Conservation (phyloP, 1,284 basidiomycete species). For the Mycena citricolor region DNA sequence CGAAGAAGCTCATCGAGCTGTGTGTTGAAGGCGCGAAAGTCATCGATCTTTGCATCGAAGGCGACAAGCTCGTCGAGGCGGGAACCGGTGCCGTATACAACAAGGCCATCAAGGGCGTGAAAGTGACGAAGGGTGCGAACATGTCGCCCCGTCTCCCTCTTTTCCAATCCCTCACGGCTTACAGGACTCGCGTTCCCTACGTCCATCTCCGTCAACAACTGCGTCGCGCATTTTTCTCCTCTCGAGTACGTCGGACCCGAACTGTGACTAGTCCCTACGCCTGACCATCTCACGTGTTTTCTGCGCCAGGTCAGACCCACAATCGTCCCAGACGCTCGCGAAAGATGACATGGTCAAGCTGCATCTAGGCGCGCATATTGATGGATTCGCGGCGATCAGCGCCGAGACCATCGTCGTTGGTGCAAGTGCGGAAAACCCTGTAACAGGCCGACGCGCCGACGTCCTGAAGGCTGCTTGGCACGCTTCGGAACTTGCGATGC, state of each 20-base stretch:
- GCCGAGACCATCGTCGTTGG: slow-evolving; percentile 93
- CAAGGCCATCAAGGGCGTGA: slow-evolving; percentile 84
- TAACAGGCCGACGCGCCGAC: slow-evolving; percentile 86
- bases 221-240: slow-evolving; percentile 80
- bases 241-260: slow-evolving; percentile 53
- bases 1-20: slow-evolving; percentile 82
- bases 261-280: slow-evolving; percentile 19
- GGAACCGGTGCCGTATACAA: slow-evolving; percentile 87
- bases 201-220: slow-evolving; percentile 89
- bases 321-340: slow-evolving; percentile 66
- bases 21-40: slow-evolving; percentile 82
- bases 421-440: slow-evolving; percentile 68
- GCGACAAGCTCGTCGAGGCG: slow-evolving; percentile 89
- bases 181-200: slow-evolving; percentile 95
- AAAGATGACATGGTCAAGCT: slow-evolving; percentile 95
- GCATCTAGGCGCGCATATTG: slow-evolving; percentile 95
- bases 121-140: slow-evolving; percentile 79
- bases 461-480: slow-evolving; percentile 91
- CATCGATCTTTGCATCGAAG: slow-evolving; percentile 88
- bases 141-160: slow-evolving; percentile 8
- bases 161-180: slow-evolving; percentile 6
- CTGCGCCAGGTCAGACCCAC: slow-evolving; percentile 62
- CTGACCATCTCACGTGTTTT: slow-evolving; percentile 20
- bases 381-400: slow-evolving; percentile 86
- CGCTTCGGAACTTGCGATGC: slow-evolving; percentile 89